These are phyloP conservation scores for Aspergillus funiculosus DNA, from an alignment of 495 filamentous ascomycete genomes.

Conservation along the genomic window DNA sequence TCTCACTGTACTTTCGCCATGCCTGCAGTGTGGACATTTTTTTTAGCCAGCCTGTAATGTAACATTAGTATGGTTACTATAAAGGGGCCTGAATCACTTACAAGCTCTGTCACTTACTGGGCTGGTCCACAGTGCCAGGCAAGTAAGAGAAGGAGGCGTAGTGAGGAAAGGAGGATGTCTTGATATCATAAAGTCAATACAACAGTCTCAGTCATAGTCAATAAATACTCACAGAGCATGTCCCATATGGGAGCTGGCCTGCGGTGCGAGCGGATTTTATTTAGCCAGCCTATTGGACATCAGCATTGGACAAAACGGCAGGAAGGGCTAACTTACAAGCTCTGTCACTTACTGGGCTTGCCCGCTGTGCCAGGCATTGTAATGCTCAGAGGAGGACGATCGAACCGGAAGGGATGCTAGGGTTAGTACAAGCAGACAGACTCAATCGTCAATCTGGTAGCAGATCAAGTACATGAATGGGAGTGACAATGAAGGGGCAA, in stretches of 20 bases:
- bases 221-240: too few relatives aligned
- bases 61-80: neutral
- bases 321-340: slow-evolving; percentile 13
- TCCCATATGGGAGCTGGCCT: too few relatives aligned
- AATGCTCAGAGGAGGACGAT: too few relatives aligned
- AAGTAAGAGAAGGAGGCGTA: neutral
- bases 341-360: slow-evolving; percentile 19
- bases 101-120: slow-evolving; percentile 21
- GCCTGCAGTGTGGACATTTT: slow-evolving; percentile 7
- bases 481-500: too few relatives aligned
- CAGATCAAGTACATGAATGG: too few relatives aligned
- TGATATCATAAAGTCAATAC: too few relatives aligned
- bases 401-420: too few relatives aligned
- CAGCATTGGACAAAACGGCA: neutral
- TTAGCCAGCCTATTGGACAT: slow-evolving; percentile 16
- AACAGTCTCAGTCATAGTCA: too few relatives aligned
- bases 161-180: neutral
- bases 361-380: slow-evolving; percentile 4
- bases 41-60: slow-evolving; percentile 15
- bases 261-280: slow-evolving; percentile 8
- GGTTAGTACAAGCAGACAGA: too few relatives aligned
- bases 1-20: too few relatives aligned
- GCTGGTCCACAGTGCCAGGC: slow-evolving; percentile 9
- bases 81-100: neutral
- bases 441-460: too few relatives aligned